Evolutionary conservation across 768 basidiomycete species (phyloP).

Genomic region (Pleurotus giganteus): DNA sequence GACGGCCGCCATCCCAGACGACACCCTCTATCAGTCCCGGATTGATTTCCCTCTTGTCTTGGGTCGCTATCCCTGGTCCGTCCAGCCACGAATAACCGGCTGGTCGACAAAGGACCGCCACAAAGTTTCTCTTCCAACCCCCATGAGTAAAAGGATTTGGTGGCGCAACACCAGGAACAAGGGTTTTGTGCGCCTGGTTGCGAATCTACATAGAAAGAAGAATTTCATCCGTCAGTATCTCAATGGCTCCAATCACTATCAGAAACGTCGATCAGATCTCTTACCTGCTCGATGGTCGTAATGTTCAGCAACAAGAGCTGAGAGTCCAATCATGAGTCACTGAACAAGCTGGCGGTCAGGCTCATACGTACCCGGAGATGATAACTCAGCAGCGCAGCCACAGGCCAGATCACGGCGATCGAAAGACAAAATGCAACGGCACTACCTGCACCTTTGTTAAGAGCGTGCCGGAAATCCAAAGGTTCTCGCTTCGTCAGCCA

Average conservation of each 20-base stretch:
- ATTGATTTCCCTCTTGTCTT: slow-evolving; percentile 75
- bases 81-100: slow-evolving; percentile 80
- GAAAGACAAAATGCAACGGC: slow-evolving; percentile 78
- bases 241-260: neutral
- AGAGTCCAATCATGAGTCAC: neutral
- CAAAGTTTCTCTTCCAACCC: slow-evolving; percentile 69
- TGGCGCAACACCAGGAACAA: slow-evolving; percentile 62
- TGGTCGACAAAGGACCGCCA: slow-evolving; percentile 78
- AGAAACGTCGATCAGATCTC: slow-evolving; percentile 22
- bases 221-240: slow-evolving; percentile 7
- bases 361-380: slow-evolving; percentile 72
- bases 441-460: slow-evolving; percentile 63
- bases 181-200: slow-evolving; percentile 74
- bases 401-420: slow-evolving; percentile 77
- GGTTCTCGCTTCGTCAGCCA: slow-evolving; percentile 55
- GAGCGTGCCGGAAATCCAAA: slow-evolving; percentile 45
- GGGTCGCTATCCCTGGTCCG: slow-evolving; percentile 53
- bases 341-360: neutral
- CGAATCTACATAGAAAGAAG: slow-evolving; percentile 57
- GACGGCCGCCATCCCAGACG: slow-evolving; percentile 15
- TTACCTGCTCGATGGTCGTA: slow-evolving; percentile 94
- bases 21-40: slow-evolving; percentile 45
- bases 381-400: slow-evolving; percentile 75
- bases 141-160: slow-evolving; percentile 88
- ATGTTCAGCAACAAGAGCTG: slow-evolving; percentile 78